phyloP scores from a whole-genome alignment of 805 yeast genomes.

The Debaryomyces prosopidis region DNA sequence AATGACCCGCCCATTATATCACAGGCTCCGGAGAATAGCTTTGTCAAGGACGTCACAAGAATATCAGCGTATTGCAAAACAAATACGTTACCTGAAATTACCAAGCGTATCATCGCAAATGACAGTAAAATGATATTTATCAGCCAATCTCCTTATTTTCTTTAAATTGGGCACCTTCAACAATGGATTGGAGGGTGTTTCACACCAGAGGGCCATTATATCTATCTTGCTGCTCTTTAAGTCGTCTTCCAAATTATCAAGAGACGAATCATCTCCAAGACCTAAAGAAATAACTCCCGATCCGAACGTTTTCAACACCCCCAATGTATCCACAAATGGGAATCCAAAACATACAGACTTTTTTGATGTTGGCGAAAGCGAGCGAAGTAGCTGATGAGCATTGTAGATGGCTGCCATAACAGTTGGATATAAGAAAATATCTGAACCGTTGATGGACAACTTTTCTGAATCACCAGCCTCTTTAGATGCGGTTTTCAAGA shows the following conservation, averaged over 20 bases:
- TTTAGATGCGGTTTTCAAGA: no score
- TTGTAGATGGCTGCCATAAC: constrained; percentile 93
- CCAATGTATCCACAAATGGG: constrained; percentile 91
- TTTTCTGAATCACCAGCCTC: constrained; percentile 39
- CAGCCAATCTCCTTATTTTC: constrained; percentile 64
- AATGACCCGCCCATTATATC: no score
- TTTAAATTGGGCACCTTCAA: constrained; percentile 77
- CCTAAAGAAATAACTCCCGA: constrained; percentile 88
- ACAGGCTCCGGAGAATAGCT: constrained; percentile 92
- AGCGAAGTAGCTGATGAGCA: constrained; percentile 63
- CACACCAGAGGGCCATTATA: constrained; percentile 81
- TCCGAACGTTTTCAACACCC: constrained; percentile 84
- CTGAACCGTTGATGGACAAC: no score
- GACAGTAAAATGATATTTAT: constrained; percentile 69
- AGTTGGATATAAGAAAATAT: constrained; percentile 80
- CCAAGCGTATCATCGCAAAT: constrained; percentile 95
- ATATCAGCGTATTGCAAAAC: constrained; percentile 83
- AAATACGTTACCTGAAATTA: constrained; percentile 81
- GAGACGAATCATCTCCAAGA: constrained; percentile 69
- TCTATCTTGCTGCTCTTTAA: constrained; percentile 57
- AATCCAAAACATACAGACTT: constrained; percentile 93
- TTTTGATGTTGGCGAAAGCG: constrained; percentile 24
- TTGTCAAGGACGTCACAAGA: constrained; percentile 85
- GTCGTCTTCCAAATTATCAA: constrained; percentile 61
- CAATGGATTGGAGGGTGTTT: constrained; percentile 93